Percentiles rank a stretch among this genome's conserved stretches.
Conservation (phyloP, 352 stramenopile genomes). For the Phytopythium litorale region DNA sequence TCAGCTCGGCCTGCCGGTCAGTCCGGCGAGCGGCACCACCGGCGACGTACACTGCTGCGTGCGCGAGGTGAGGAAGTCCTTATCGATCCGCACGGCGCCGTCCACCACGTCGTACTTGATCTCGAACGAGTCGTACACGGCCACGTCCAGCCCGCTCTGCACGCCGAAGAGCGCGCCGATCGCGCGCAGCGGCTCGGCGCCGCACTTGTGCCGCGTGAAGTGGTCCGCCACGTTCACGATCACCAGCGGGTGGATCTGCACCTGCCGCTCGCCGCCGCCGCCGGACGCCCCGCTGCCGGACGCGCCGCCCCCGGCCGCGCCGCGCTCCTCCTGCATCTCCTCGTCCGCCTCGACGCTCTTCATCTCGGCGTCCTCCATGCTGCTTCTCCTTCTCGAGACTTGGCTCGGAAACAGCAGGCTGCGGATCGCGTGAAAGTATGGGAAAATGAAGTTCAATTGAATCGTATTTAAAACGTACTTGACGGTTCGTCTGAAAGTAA, state of each 20-base stretch:
- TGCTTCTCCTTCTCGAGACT: too few species aligned
- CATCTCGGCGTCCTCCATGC: conserved; percentile 59
- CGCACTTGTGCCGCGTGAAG: conserved; percentile 86
- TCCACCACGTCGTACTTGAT: conserved; percentile 66
- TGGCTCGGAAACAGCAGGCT: too few species aligned
- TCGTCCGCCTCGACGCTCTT: conserved; percentile 35
- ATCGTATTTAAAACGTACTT: too few species aligned
- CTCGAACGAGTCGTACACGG: conserved; percentile 88
- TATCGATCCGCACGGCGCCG: conserved; percentile 70
- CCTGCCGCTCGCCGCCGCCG: conserved; percentile 56
- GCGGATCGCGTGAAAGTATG: too few species aligned
- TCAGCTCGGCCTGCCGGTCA: not conserved
- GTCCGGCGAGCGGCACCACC: too few species aligned
- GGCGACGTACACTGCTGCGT: conserved; percentile 72
- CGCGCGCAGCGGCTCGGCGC: conserved; percentile 49
- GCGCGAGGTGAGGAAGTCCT: conserved; percentile 73
- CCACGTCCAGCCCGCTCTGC: conserved; percentile 76
- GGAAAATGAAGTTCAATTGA: too few species aligned
- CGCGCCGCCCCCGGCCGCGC: conserved; percentile 38
- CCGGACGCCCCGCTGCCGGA: conserved; percentile 18
- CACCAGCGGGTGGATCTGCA: conserved; percentile 85
- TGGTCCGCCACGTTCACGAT: conserved; percentile 95
- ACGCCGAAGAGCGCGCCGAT: conserved; percentile 93
- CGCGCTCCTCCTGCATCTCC: conserved; percentile 39
- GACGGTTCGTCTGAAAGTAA: too few species aligned